Percentiles rank a stretch among this genome's conserved stretches.
phyloP scores from a whole-genome alignment of 208 protist species.

The Leptomonas seymouri region DNA sequence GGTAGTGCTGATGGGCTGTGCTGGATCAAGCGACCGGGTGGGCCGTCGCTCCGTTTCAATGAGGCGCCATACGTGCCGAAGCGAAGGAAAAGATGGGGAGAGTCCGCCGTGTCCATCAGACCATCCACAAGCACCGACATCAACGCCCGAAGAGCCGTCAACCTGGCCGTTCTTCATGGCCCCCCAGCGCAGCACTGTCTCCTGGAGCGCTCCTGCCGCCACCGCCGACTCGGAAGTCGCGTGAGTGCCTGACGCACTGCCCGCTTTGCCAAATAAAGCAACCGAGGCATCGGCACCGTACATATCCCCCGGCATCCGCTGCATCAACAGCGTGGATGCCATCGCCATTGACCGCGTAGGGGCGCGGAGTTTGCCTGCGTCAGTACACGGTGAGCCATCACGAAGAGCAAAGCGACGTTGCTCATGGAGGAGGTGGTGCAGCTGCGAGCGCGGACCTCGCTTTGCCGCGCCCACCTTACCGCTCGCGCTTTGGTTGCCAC shows the following conservation, averaged over 20 bases:
- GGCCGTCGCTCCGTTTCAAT: conserved; percentile 9
- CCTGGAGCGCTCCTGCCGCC: conserved; percentile 14
- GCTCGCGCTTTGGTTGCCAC: neutral
- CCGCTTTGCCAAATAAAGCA: too few relatives aligned
- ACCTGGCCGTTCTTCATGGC: neutral
- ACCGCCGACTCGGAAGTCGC: neutral
- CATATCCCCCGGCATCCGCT: neutral
- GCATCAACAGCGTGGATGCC: neutral
- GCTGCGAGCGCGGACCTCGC: neutral
- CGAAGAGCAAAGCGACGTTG: conserved; percentile 15
- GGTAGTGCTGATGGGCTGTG: neutral
- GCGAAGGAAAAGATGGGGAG: neutral
- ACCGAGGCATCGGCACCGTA: neutral
- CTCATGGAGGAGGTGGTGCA: conserved; percentile 20
- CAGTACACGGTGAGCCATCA: neutral
- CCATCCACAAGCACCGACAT: neutral
- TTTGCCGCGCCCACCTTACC: neutral
- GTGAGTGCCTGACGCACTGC: neutral
- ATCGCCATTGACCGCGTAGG: neutral
- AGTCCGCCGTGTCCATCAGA: neutral
- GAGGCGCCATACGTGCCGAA: conserved; percentile 28
- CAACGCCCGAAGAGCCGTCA: too few relatives aligned
- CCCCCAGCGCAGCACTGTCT: conserved; percentile 21
- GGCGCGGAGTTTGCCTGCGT: neutral
- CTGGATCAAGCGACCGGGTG: too few relatives aligned